phyloP scores from a whole-genome alignment of 176 grass and related monocot species.

The Carex kokanica region DNA sequence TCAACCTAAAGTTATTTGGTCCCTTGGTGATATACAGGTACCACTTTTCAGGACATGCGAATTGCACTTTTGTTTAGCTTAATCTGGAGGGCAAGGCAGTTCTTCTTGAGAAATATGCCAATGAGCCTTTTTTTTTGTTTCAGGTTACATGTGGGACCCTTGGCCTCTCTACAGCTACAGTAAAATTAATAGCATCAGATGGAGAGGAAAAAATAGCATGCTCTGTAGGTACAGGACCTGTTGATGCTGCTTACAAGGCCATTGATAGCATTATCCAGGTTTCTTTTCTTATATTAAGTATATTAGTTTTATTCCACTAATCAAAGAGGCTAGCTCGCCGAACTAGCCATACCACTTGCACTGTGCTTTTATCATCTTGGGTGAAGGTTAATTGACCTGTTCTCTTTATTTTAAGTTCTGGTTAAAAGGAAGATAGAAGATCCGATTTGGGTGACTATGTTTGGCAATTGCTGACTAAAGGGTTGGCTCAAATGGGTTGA shows the following conservation, averaged over 20 bases:
- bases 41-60: constrained; percentile 16
- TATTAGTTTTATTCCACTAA: neutral
- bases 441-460: neutral
- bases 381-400: neutral
- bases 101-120: constrained; percentile 18
- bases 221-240: constrained; percentile 72
- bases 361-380: neutral
- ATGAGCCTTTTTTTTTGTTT: constrained; percentile 11
- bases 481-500: neutral
- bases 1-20: constrained; percentile 87
- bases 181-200: constrained; percentile 68
- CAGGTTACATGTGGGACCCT: constrained; percentile 88
- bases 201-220: constrained; percentile 83
- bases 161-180: constrained; percentile 82
- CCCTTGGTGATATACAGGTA: constrained; percentile 87
- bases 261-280: constrained; percentile 90
- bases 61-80: neutral
- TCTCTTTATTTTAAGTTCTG: neutral
- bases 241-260: constrained; percentile 98
- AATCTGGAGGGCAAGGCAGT: neutral
- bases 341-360: neutral
- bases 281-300: neutral
- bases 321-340: neutral
- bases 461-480: neutral
- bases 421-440: neutral